These are phyloP conservation scores for Kwoniella dejecticola DNA, from an alignment of 768 basidiomycete genomes.

Conservation along the genomic window DNA sequence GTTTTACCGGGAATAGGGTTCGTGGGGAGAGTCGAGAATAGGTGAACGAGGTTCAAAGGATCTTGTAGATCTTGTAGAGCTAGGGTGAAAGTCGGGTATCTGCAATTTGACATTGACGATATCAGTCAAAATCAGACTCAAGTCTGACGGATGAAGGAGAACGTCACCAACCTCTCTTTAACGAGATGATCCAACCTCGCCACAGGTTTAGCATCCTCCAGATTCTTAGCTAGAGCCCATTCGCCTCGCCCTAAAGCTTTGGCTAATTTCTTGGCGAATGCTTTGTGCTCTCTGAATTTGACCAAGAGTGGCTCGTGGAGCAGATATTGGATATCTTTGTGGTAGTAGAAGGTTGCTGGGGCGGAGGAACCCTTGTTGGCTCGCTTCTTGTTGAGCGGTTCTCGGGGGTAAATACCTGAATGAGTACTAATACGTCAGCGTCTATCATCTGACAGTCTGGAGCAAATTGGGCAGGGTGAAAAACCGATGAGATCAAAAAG, in stretches of 20 bases:
- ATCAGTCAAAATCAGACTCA: too few relatives aligned
- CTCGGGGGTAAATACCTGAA: constrained; percentile 95
- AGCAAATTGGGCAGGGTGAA: too few relatives aligned
- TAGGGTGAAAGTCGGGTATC: constrained; percentile 96
- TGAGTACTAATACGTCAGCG: not conserved
- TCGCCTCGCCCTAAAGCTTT: constrained; percentile 89
- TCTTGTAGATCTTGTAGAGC: constrained; percentile 96
- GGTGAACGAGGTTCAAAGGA: constrained; percentile 88
- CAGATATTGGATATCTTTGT: constrained; percentile 96
- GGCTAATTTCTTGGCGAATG: constrained; percentile 94
- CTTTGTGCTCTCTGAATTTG: constrained; percentile 94
- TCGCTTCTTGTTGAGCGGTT: constrained; percentile 84
- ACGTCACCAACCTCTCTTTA: constrained; percentile 79
- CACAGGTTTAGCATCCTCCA: constrained; percentile 89
- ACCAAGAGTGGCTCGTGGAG: constrained; percentile 93
- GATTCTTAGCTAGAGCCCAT: constrained; percentile 89
- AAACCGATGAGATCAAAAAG: too few relatives aligned
- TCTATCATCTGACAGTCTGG: not conserved
- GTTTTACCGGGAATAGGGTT: constrained; percentile 61
- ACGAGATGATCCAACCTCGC: constrained; percentile 94
- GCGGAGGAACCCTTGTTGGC: constrained; percentile 98
- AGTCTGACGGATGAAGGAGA: not conserved
- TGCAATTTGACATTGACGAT: constrained; percentile 54
- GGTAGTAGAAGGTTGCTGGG: constrained; percentile 95
- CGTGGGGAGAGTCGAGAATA: constrained; percentile 91